Base-by-base conservation (phyloP, 2,329 filamentous ascomycete genomes). In the Penicillium sclerotigenum region DNA sequence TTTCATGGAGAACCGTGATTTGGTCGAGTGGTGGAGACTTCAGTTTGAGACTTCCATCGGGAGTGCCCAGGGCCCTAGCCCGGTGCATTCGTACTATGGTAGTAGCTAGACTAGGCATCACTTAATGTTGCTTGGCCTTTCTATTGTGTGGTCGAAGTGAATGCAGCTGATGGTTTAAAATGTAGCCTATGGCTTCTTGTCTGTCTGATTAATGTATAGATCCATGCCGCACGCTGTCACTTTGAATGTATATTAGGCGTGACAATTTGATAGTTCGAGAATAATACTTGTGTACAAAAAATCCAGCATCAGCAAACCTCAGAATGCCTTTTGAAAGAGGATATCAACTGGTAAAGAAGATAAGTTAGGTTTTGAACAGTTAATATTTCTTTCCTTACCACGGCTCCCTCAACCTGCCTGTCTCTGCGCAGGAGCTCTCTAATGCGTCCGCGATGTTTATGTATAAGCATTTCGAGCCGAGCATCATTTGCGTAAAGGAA, bases 11-110 rank as follows among this genome's bases (percentile, higher is more conserved):
- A 73, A 81, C 54, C 72, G 78, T 1, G 65, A 54, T 0, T 58
- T 62, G 7, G 73, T 80, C 0, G 79, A 81, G 68, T 69, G 76
- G 56, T 58, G 75, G 38, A 69, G 69, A 52, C 69, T 78, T 37
- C 78, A 67, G 57, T 77, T 76, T 41, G 78, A 81, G 68, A 61
- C 65, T 4, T 69, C 61, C 13, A 60, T 81, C 31, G 79, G 79
- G 3, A 69, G 72, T 1, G 67, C 79, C 0, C 73, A 79, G 62
- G 79, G 78, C 1, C 42, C 8, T 29, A 45, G 42, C 24, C 26
- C 42, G 7, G 42, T 31, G 24, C 4, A 31, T 11, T 29, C 24
- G 11, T 33, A 29, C 42, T 45, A 31, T 20, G 42, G 42, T 22
- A 18, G 37, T 22, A 18, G 37, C 10, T 40, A 40, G 10, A 14